A percentile compares a stretch with the other conserved stretches of the same genome.
These are phyloP conservation scores for Plantago lanceolata DNA, from an alignment of 305 asterid species.

Conservation along the genomic window DNA sequence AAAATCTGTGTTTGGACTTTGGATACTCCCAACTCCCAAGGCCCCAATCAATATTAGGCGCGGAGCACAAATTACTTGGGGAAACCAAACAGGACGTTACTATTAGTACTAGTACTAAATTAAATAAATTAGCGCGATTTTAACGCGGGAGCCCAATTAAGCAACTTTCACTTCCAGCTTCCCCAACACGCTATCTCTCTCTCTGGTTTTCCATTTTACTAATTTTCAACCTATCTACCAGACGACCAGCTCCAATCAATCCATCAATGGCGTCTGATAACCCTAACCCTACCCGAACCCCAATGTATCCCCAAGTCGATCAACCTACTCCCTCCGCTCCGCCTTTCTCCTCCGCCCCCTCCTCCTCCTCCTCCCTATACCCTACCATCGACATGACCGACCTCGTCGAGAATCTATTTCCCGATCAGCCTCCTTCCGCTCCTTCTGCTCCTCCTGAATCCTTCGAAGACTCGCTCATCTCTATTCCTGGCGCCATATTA, in stretches of 20 bases:
- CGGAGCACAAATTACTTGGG: too few species aligned
- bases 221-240: not conserved
- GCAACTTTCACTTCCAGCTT: too few species aligned
- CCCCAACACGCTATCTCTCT: not conserved
- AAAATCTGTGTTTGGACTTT: too few species aligned
- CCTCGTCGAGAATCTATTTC: conserved; percentile 41
- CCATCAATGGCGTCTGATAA: conserved; percentile 51
- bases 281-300: conserved; percentile 37
- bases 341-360: conserved; percentile 30
- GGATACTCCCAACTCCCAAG: too few species aligned
- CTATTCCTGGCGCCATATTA: conserved; percentile 66
- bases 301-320: conserved; percentile 54
- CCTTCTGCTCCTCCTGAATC: conserved; percentile 65
- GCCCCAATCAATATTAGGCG: too few species aligned
- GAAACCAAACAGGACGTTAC: too few species aligned
- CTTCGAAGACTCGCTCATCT: conserved; percentile 42
- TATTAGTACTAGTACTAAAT: too few species aligned
- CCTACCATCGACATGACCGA: conserved; percentile 55
- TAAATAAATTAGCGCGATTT: too few species aligned
- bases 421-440: conserved; percentile 39
- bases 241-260: not conserved
- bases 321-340: conserved; percentile 27
- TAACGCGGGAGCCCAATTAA: not conserved
- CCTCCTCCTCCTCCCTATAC: conserved; percentile 44
- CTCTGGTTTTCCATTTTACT: not conserved